Evolutionary conservation across 1,139 yeast genomes (phyloP).

Genomic region (Kodamaea fungicola): DNA sequence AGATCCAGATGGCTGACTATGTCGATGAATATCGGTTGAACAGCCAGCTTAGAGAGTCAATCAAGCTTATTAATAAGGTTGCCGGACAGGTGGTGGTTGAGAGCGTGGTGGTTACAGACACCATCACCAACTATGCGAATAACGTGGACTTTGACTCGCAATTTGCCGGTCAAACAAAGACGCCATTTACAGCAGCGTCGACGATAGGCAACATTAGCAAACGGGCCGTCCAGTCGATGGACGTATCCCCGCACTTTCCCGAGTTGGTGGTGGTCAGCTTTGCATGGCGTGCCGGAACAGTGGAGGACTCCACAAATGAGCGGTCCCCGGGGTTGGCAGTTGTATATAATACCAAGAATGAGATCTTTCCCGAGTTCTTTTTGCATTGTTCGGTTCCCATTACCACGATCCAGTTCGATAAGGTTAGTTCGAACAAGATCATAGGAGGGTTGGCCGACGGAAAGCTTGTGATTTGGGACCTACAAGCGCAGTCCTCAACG

Average conservation of each 20-base stretch:
- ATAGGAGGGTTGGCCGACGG: slow-evolving; percentile 41
- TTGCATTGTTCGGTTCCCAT: slow-evolving; percentile 41
- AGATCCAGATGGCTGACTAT: slow-evolving; percentile 1
- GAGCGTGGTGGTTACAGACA: slow-evolving; percentile 9
- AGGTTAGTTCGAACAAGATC: slow-evolving; percentile 24
- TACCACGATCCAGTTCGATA: slow-evolving; percentile 40
- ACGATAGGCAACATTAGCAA: slow-evolving; percentile 1
- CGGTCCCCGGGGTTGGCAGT: slow-evolving; percentile 37
- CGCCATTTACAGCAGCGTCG: slow-evolving; percentile 3
- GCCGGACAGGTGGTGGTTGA: slow-evolving; percentile 7
- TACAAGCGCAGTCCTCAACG: slow-evolving; percentile 13
- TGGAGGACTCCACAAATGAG: slow-evolving; percentile 1
- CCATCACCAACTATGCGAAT: slow-evolving; percentile 12
- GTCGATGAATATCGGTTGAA: slow-evolving; percentile 12
- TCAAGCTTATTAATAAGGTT: slow-evolving; percentile 15
- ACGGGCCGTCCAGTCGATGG: slow-evolving; percentile 36
- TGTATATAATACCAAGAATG: slow-evolving; percentile 22
- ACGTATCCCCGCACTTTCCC: slow-evolving; percentile 37
- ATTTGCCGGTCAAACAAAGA: slow-evolving; percentile 2
- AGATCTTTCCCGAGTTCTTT: slow-evolving; percentile 44
- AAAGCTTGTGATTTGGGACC: slow-evolving; percentile 39
- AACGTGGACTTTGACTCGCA: slow-evolving; percentile 8
- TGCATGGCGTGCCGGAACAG: slow-evolving; percentile 8
- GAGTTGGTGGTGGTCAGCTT: slow-evolving; percentile 42
- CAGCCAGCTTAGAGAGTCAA: slow-evolving; percentile 15